Evolutionary conservation across 2,329 filamentous ascomycete genomes (phyloP), one percentile per base, ranked within the genome.

Genomic region (Colletotrichum destructivum): DNA sequence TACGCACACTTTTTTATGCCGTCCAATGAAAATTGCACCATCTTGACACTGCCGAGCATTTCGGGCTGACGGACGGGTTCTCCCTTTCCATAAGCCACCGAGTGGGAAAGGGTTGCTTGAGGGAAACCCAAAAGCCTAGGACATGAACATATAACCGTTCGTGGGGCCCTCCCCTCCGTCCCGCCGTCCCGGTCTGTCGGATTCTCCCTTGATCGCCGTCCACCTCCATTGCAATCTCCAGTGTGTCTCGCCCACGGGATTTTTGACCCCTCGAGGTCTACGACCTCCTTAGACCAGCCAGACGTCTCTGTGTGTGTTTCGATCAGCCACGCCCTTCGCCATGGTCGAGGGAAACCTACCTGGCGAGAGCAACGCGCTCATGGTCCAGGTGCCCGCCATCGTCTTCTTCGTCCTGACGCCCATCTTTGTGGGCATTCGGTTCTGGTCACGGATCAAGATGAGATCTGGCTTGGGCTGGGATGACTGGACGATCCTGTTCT

Each of bases 341-440:
- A 79, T 78, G 77, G 76, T 74, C 31, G 76, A 77, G 42, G 79
- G 78, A 38, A 81, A 79, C 69, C 72, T 76, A 38, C 74, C 77
- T 15, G 78, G 76, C 16, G 78, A 81, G 55, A 84, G 77, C 75
- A 82, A 84, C 74, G 79, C 82, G 18, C 74, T 79, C 72, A 79
- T 81, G 67, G 82, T 85, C 46, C 77, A 79, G 26, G 75, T 79
- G 18, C 82, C 84, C 21, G 82, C 81, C 44, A 82, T 83, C 38
- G 73, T 84, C 51, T 86, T 86, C 77, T 84, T 85, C 62, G 74
- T 80, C 60, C 21, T 85, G 2, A 84, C 83, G 7, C 83, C 84
- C 16, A 73, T 84, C 1, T 83, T 86, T 60, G 74, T 86, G 2
- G 72, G 67, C 7, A 78, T 84, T 40, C 78, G 84, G 16, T 67